Percentiles rank a stretch among this genome's conserved stretches.
Evolutionary conservation across 2,329 filamentous ascomycete species (phyloP).

Genomic region (Aspergillus eucalypticola): DNA sequence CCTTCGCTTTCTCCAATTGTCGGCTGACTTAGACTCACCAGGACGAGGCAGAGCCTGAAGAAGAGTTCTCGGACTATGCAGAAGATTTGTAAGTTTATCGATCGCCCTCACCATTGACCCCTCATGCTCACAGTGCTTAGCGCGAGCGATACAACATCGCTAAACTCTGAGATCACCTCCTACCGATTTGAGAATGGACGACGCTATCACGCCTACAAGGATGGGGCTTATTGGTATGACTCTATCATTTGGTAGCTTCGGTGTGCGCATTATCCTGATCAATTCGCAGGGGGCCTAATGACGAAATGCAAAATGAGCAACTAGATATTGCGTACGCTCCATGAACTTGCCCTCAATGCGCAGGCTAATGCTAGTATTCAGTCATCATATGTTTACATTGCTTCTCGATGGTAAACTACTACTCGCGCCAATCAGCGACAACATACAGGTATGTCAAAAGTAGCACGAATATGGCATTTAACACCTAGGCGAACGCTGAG

Average conservation of each 20-base stretch:
- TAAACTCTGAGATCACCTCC: conserved; percentile 24
- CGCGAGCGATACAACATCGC: conserved; percentile 22
- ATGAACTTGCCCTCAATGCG: neutral
- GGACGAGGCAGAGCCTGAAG: conserved; percentile 2
- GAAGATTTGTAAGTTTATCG: conserved; percentile 21
- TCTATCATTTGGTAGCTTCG: neutral
- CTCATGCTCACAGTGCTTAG: conserved; percentile 2
- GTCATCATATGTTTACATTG: conserved; percentile 29
- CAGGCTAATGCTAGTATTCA: neutral
- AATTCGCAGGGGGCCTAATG: conserved; percentile 25
- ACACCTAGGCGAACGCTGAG: neutral
- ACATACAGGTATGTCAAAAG: conserved; percentile 18
- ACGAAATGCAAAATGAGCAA: conserved; percentile 27
- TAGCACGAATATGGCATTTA: neutral
- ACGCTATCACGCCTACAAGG: conserved; percentile 34
- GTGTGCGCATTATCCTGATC: neutral
- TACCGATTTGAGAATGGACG: conserved; percentile 34
- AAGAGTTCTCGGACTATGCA: conserved; percentile 16
- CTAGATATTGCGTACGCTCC: conserved; percentile 25
- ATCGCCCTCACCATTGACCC: neutral
- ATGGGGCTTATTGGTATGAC: conserved; percentile 30
- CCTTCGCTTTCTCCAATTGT: neutral
- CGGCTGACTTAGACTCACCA: neutral
- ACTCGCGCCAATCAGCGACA: conserved; percentile 20
- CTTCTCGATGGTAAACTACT: conserved; percentile 25